These are phyloP conservation scores for Hypholoma sublateritium DNA, from an alignment of 768 basidiomycete genomes.

Conservation along the genomic window DNA sequence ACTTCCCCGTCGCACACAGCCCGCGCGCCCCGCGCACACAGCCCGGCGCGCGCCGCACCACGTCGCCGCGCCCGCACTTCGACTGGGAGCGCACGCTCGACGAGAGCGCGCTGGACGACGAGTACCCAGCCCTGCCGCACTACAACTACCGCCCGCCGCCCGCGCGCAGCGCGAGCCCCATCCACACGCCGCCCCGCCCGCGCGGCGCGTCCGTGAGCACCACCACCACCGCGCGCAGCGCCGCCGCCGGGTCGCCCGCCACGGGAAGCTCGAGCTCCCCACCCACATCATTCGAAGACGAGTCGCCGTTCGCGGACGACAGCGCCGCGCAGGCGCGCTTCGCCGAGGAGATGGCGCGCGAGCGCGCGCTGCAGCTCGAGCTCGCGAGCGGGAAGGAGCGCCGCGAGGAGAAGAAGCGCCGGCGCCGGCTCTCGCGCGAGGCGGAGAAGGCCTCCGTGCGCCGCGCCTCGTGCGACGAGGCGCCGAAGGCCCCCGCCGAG, in stretches of 20 bases:
- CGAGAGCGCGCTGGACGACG: constrained; percentile 26
- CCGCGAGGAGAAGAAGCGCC: constrained; percentile 10
- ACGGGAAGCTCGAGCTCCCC: constrained; percentile 19
- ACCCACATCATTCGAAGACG: constrained; percentile 27
- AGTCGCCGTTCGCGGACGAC: constrained; percentile 10
- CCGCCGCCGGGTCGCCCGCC: neutral
- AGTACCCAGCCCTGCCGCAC: constrained; percentile 19
- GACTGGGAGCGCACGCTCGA: constrained; percentile 22
- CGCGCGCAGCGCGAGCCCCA: neutral
- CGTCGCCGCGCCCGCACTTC: constrained; percentile 15
- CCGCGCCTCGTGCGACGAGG: neutral
- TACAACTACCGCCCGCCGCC: neutral
- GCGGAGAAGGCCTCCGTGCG: neutral
- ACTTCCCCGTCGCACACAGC: constrained; percentile 47
- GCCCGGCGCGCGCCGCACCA: constrained; percentile 2
- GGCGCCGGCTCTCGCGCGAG: constrained; percentile 12
- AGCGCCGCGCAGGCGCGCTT: constrained; percentile 23
- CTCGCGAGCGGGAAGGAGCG: constrained; percentile 22
- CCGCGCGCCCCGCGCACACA: neutral
- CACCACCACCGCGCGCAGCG: constrained; percentile 22
- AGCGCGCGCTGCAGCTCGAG: constrained; percentile 9
- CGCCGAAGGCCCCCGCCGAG: neutral
- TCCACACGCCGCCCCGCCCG: constrained; percentile 8
- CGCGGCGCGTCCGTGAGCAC: constrained; percentile 10
- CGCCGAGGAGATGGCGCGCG: constrained; percentile 5